Evolutionary conservation across 305 asterid genomes (phyloP).

Genomic region (Fraxinus floribunda): DNA sequence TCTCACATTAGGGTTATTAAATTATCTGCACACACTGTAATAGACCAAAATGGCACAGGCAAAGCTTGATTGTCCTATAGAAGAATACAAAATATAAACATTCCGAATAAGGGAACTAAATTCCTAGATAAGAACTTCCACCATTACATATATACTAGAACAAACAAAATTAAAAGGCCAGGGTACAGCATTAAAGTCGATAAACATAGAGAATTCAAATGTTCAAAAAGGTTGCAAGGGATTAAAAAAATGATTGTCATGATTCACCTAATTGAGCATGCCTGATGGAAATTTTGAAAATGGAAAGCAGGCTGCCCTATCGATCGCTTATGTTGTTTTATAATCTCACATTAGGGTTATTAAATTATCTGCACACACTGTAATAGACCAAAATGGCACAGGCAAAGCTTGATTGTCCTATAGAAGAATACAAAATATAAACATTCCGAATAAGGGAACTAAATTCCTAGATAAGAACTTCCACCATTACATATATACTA

Average conservation of each 20-base stretch:
- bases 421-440: neutral
- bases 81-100: neutral
- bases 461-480: neutral
- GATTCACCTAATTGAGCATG: conserved; percentile 53
- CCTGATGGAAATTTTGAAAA: conserved; percentile 20
- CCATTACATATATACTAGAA: neutral
- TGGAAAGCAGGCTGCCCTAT: neutral
- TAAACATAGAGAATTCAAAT: neutral
- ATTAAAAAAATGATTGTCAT: conserved; percentile 9
- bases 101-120: neutral
- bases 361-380: neutral
- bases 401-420: neutral
- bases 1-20: neutral
- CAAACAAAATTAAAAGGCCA: neutral
- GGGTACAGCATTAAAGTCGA: neutral
- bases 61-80: neutral
- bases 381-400: neutral
- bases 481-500: neutral
- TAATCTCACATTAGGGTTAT: neutral
- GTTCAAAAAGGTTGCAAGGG: neutral
- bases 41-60: neutral
- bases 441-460: neutral
- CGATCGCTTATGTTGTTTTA: neutral
- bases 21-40: neutral
- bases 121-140: neutral